Conservation (phyloP, 2,329 filamentous ascomycete genomes). For the Thelonectria olida region DNA sequence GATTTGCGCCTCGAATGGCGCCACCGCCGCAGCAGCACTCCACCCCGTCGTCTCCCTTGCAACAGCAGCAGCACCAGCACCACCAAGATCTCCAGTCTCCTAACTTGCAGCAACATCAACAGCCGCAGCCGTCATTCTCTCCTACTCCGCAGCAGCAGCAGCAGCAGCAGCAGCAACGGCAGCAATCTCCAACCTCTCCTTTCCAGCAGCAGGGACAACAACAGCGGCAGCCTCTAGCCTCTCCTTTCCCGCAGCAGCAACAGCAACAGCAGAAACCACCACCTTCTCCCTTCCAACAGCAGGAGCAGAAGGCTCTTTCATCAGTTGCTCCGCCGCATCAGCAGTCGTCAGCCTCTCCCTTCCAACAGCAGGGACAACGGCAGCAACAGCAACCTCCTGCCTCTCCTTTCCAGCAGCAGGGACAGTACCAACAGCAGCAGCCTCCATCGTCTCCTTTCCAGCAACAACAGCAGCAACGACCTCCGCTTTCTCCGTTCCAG, state of each 20-base stretch:
- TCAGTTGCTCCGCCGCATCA: neutral
- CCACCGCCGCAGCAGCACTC: conserved; percentile 25
- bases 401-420: neutral
- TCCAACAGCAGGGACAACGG: neutral
- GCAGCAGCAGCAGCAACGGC: neutral
- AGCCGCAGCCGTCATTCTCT: neutral
- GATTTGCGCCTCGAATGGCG: conserved; percentile 21
- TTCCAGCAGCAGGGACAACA: neutral
- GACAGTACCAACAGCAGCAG: no score
- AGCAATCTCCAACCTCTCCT: neutral
- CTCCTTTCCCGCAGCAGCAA: conserved; percentile 1
- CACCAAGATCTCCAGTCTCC: neutral
- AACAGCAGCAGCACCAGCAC: conserved; percentile 16
- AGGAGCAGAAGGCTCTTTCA: neutral
- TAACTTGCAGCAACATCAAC: neutral
- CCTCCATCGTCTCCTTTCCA: neutral
- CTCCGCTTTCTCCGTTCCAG: neutral
- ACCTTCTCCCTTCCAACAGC: neutral
- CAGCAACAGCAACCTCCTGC: neutral
- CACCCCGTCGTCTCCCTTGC: conserved; percentile 10
- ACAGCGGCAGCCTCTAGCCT: neutral
- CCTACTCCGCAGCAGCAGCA: neutral
- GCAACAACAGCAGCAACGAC: neutral
- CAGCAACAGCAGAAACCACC: neutral
- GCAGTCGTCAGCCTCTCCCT: neutral